Base-by-base conservation (phyloP, 2,329 filamentous ascomycete species). In the Blastomyces gilchristii region DNA sequence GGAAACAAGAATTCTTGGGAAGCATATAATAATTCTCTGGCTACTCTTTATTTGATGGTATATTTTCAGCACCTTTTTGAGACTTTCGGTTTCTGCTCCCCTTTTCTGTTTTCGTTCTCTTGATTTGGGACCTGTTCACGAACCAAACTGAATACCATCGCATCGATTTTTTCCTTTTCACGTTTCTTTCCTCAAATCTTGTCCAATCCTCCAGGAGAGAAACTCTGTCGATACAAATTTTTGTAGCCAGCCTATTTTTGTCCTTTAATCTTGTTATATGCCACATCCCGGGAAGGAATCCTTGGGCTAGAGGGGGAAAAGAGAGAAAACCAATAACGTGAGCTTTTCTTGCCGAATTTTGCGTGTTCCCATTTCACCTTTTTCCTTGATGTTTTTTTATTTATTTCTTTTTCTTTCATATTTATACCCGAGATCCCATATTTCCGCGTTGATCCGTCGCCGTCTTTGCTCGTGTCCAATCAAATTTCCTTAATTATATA, bases 1-100 rank as follows among this genome's bases (percentile, higher is more conserved):
- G 54, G 54, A 43, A 43, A 12, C 54, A 41, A n/a, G 54, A 57
- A 41, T 57, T 57, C 37, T 57, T 43, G 54, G 54, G 37, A 12
- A 41, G 34, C 54, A 41, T 57, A 28, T 41, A 57, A 57, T 57
- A 22, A 28, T 50, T 50, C 25, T 22, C 37, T 57, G 31, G 34
- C 34, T 57, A n/a, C 34, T 34, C 8, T 37, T n/a, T 41, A 18
- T 45, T 16, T 47, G 25, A 22, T 47, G 53, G 41, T 22, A 28
- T 45, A 5, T 49, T 59, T 14, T 47, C 25, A 34, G 0, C 31
- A 31, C 14, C 9, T 6, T 37, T 37, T 37, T 9, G 34, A 37
- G 34, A 2, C 8, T 5, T 34, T 37, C 28, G 50, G 12, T 39
- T n/a, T 18, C 25, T 58, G 6, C 11, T 14, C 49, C 12, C n/a